Evolutionary conservation across 129 eudicot genomes (phyloP).

Genomic region (Heracleum sosnowskyi): DNA sequence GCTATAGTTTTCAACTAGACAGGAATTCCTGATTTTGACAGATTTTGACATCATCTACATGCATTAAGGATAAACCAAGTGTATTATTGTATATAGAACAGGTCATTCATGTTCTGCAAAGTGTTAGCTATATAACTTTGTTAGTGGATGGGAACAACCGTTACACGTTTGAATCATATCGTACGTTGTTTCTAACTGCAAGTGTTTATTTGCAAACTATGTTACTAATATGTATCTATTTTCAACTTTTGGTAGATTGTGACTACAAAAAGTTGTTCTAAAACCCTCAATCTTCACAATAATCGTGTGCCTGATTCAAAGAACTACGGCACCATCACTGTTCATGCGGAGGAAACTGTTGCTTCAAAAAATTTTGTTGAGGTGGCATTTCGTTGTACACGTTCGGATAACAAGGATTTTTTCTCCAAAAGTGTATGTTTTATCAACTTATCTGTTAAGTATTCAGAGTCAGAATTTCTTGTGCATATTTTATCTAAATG

Average conservation of each 20-base stretch:
- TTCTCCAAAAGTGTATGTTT: conserved; percentile 85
- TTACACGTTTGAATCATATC: background rate
- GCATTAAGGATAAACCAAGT: background rate
- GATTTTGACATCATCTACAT: background rate
- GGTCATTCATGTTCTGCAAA: background rate
- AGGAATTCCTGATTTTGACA: background rate
- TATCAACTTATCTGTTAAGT: background rate
- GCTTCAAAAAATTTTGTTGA: conserved; percentile 68
- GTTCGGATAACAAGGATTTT: conserved; percentile 73
- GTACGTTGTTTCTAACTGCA: background rate
- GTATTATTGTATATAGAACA: background rate
- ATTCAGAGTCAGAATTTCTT: background rate
- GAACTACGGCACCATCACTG: conserved; percentile 58
- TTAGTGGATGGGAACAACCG: background rate
- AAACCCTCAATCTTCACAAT: conserved; percentile 63
- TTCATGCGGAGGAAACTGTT: conserved; percentile 85
- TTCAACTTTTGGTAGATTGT: conserved; percentile 52
- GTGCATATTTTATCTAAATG: background rate
- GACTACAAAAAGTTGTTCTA: conserved; percentile 46
- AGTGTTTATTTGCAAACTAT: background rate
- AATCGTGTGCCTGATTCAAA: conserved; percentile 29
- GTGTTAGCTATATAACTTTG: background rate
- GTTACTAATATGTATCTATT: background rate
- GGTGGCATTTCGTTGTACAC: conserved; percentile 52
- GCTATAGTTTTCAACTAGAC: background rate